Evolutionary conservation across 495 filamentous ascomycete genomes (phyloP).

Genomic region (Talaromyces nanjingensis): DNA sequence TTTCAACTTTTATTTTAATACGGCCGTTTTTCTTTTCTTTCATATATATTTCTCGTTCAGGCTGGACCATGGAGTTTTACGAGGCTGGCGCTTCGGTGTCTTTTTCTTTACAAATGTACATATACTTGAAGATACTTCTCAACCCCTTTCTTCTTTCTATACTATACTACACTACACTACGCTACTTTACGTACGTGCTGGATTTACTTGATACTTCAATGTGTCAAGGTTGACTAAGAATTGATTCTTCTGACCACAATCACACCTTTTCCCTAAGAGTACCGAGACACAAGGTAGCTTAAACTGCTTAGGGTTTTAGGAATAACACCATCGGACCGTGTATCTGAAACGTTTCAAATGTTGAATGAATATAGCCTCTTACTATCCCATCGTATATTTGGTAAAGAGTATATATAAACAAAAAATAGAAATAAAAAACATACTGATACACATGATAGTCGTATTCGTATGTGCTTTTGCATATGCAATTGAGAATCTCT

Average conservation of each 20-base stretch:
- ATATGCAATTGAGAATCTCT: neutral
- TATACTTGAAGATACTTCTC: neutral
- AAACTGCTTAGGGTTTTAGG: no score
- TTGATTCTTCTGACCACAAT: neutral
- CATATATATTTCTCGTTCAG: neutral
- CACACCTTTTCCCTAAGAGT: no score
- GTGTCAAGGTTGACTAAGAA: neutral
- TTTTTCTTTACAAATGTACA: neutral
- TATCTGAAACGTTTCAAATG: neutral
- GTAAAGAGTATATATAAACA: conserved; percentile 1
- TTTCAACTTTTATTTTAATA: neutral
- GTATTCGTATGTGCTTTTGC: conserved; percentile 1
- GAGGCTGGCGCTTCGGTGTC: neutral
- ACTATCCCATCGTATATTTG: neutral
- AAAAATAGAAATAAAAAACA: neutral
- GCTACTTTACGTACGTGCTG: neutral
- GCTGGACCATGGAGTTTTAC: neutral
- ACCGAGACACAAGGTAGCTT: no score
- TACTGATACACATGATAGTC: neutral
- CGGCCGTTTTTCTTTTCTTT: neutral
- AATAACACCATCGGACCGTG: neutral
- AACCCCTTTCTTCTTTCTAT: neutral
- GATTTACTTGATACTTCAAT: neutral
- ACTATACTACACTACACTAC: neutral
- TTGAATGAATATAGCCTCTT: neutral